Evolutionary conservation across 148 eudicot genomes (phyloP).

Genomic region (Rhododendron ferrugineum): DNA sequence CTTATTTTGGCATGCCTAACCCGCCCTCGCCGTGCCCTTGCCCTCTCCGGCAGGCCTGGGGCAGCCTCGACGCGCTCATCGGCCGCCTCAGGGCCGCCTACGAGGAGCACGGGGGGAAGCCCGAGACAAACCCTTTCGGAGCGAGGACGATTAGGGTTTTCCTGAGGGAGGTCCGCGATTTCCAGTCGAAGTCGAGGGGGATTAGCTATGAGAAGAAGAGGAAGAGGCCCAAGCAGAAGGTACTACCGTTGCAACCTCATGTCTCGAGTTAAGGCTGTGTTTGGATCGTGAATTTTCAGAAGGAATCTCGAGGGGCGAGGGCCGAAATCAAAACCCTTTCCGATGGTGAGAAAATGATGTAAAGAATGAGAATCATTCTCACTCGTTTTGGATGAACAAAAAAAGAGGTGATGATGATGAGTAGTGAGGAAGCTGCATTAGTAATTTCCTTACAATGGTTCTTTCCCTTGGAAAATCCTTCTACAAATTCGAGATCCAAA

Average conservation of each 20-base stretch:
- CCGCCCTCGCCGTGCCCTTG: slow-evolving; percentile 6
- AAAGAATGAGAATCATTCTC: background rate
- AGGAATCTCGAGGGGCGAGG: background rate
- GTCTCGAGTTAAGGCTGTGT: background rate
- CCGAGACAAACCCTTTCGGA: background rate
- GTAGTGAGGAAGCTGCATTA: background rate
- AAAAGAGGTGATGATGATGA: background rate
- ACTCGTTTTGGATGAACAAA: background rate
- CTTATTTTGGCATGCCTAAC: background rate
- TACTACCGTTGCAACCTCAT: background rate
- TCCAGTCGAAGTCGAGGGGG: slow-evolving; percentile 8
- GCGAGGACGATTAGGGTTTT: background rate
- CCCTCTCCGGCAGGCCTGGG: slow-evolving; percentile 13
- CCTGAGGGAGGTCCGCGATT: slow-evolving; percentile 8
- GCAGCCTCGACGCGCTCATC: slow-evolving; percentile 5
- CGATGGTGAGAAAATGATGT: background rate
- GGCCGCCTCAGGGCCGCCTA: slow-evolving; percentile 12
- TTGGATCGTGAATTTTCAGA: background rate
- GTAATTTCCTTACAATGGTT: background rate
- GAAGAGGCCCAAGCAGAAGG: background rate
- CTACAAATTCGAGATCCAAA: background rate
- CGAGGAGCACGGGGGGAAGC: slow-evolving; percentile 13
- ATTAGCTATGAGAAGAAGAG: slow-evolving; percentile 11
- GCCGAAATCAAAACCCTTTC: background rate
- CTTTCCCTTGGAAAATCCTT: background rate